Evolutionary conservation across 2,329 filamentous ascomycete genomes (phyloP).

Genomic region (Penicillium sp.): DNA sequence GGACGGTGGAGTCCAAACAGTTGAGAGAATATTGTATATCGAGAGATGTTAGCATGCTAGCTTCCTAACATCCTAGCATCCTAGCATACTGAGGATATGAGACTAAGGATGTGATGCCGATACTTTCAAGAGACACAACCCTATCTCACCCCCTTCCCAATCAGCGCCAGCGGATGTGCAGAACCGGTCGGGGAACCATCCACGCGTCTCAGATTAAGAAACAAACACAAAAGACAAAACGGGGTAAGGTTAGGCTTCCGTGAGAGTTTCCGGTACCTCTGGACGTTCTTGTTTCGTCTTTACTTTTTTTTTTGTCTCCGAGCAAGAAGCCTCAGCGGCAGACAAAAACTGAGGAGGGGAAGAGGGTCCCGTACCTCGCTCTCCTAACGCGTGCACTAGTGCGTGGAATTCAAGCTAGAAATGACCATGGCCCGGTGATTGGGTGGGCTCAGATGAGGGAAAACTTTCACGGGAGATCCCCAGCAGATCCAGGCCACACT

Average conservation of each 20-base stretch:
- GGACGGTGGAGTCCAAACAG: too few relatives aligned
- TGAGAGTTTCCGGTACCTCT: slow-evolving; percentile 26
- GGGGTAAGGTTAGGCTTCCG: slow-evolving; percentile 23
- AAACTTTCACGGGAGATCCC: slow-evolving; percentile 42
- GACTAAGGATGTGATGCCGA: too few relatives aligned
- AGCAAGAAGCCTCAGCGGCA: not conserved
- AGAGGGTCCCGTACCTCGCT: slow-evolving; percentile 26
- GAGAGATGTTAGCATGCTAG: not conserved
- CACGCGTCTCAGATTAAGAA: slow-evolving; percentile 10
- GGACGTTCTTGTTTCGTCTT: not conserved
- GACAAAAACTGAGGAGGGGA: slow-evolving; percentile 6
- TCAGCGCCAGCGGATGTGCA: slow-evolving; percentile 15
- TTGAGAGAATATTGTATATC: too few relatives aligned
- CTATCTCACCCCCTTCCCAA: slow-evolving; percentile 9
- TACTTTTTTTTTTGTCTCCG: slow-evolving; percentile 4
- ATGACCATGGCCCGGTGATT: not conserved
- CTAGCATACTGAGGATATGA: too few relatives aligned
- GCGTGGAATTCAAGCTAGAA: not conserved
- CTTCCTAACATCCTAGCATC: not conserved
- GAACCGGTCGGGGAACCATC: slow-evolving; percentile 5
- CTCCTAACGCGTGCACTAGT: not conserved
- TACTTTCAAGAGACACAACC: not conserved
- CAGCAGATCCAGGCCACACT: slow-evolving; percentile 32
- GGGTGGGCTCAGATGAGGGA: slow-evolving; percentile 28
- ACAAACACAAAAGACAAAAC: not conserved